These are phyloP conservation scores for Pholiota adiposa DNA, from an alignment of 1,284 basidiomycete genomes.

Conservation along the genomic window DNA sequence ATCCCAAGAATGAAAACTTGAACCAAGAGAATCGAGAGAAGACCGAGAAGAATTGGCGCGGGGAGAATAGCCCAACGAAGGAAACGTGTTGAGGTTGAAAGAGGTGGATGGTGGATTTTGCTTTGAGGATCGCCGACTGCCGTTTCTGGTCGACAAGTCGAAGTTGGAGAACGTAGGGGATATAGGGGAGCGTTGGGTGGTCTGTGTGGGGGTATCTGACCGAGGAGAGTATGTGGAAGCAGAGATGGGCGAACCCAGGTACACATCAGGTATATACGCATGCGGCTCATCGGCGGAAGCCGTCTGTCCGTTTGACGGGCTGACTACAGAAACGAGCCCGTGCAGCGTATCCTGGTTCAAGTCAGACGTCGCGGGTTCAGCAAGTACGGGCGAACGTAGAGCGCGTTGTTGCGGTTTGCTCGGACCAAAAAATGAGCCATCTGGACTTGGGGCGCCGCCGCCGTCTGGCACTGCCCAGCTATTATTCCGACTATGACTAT, in stretches of 20 bases:
- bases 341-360: slow-evolving; percentile 18
- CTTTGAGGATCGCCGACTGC: slow-evolving; percentile 53
- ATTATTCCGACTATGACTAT: slow-evolving; percentile 57
- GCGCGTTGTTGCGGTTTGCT: slow-evolving; percentile 18
- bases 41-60: slow-evolving; percentile 75
- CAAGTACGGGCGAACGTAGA: slow-evolving; percentile 58
- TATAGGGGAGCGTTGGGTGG: slow-evolving; percentile 50
- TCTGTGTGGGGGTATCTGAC: slow-evolving; percentile 69
- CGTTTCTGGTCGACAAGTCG: slow-evolving; percentile 37
- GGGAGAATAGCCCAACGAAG: slow-evolving; percentile 66
- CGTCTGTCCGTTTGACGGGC: slow-evolving; percentile 27
- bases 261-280: slow-evolving; percentile 55
- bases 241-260: slow-evolving; percentile 53
- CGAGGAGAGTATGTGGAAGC: slow-evolving; percentile 47
- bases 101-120: slow-evolving; percentile 54
- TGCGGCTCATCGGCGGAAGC: slow-evolving; percentile 41
- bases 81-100: slow-evolving; percentile 54
- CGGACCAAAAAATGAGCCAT: slow-evolving; percentile 39
- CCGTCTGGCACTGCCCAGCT: slow-evolving; percentile 58
- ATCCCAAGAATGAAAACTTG: slow-evolving; percentile 83
- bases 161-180: slow-evolving; percentile 53
- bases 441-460: slow-evolving; percentile 31
- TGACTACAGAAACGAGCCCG: slow-evolving; percentile 27
- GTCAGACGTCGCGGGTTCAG: slow-evolving; percentile 60
- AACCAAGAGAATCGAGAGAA: slow-evolving; percentile 77